These are phyloP conservation scores for Schizothecium vesticola DNA, from an alignment of 495 filamentous ascomycete species.

Conservation along the genomic window DNA sequence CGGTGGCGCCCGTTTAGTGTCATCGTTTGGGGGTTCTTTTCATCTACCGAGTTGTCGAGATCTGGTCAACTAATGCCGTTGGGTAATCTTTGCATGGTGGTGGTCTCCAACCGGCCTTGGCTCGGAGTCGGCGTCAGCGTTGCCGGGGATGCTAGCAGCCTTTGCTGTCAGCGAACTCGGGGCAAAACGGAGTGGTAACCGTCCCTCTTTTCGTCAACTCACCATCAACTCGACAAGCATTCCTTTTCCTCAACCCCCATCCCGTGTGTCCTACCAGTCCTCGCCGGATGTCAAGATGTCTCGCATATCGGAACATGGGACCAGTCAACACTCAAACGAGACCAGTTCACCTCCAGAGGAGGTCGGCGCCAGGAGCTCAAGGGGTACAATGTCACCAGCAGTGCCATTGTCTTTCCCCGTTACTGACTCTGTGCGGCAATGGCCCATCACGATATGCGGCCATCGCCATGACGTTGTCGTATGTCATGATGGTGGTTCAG, in stretches of 20 bases:
- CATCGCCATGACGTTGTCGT: slow-evolving; percentile 5
- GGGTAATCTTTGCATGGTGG: neutral
- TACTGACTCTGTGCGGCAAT: neutral
- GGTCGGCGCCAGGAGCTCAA: neutral
- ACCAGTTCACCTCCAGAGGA: neutral
- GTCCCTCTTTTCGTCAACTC: neutral
- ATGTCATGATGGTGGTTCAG: slow-evolving; percentile 10
- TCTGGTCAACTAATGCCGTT: neutral
- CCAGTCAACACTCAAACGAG: neutral
- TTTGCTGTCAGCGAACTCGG: neutral
- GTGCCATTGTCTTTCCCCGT: too few relatives aligned
- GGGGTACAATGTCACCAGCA: neutral
- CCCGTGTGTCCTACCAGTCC: too few relatives aligned
- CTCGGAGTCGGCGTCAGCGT: neutral
- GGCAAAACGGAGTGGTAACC: neutral
- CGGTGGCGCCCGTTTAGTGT: neutral
- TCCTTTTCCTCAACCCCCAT: neutral
- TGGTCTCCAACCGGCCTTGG: neutral
- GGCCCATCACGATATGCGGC: neutral
- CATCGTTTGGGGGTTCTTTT: too few relatives aligned
- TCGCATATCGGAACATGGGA: neutral
- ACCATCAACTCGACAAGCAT: neutral
- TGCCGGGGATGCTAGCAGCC: neutral
- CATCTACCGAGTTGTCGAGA: too few relatives aligned
- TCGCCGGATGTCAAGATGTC: neutral